Base-by-base conservation (phyloP, 2,329 filamentous ascomycete genomes). In the Aspergillus ibericus region DNA sequence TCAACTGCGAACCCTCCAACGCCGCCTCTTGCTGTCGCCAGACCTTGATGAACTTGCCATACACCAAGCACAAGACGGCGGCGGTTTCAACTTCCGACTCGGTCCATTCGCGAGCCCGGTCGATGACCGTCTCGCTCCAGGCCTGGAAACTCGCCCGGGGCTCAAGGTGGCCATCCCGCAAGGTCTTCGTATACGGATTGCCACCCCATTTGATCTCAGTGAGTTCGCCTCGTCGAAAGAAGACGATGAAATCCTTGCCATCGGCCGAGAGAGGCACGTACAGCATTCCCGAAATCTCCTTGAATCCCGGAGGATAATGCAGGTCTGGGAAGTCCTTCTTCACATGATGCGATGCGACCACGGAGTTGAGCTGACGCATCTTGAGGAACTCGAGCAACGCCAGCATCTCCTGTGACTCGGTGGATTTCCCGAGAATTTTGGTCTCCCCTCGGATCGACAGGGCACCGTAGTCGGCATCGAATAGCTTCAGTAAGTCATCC, bases 1-100 rank as follows among this genome's bases (percentile, higher is more conserved):
- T 96, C 2, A 96, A 80, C 59, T 93, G 89, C 65, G 89, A 96
- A 70, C 81, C 93, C 66, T 96, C 89, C 59, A 96, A 71, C 0
- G 90, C 90, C 1, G 88, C 88, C 72, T 96, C 92, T 65, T 96
- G 96, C 70, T 96, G 91, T 56, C 91, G 83, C 92, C 92, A 96
- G 1, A 96, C 92, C 68, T 96, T 90, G 66, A 96, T 96, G 71
- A 96, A 96, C 72, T 85, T 88, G 71, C 90, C 91, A 62, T 96
- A 96, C 1, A 96, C 91, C 8, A 96, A 78, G 68, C 92, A 96
- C 2, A 96, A 80, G 0, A 96, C 90, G 0, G 92, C 91, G 0
- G 92, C 92, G 0, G 91, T 96, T 74, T 96, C 92, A 2, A 96
- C 83, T 70, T 96, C 91, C 62, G 96, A 90, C 69, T 95, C 91